Percentiles rank a stretch among this genome's conserved stretches.
These are phyloP conservation scores for Aspergillus hiratsukae DNA, from an alignment of 2,329 filamentous ascomycete species.

Conservation along the genomic window DNA sequence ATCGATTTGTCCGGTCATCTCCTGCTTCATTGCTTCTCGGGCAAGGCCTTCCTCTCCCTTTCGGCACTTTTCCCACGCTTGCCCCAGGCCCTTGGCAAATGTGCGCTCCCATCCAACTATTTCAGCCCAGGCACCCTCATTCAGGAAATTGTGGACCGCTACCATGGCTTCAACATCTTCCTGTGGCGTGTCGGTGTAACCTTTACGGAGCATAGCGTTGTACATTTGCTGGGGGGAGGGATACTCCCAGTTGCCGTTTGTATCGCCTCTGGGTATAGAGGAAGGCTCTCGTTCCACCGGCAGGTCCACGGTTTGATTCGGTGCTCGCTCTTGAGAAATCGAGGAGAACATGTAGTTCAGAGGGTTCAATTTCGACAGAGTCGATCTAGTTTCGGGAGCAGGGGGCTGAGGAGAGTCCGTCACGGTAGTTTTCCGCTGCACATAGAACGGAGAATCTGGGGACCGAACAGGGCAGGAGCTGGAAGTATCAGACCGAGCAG, in stretches of 20 bases:
- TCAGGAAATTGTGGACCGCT: slow-evolving; percentile 94
- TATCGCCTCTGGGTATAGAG: slow-evolving; percentile 81
- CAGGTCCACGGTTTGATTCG: slow-evolving; percentile 67
- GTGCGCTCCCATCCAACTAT: slow-evolving; percentile 90
- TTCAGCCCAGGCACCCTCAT: slow-evolving; percentile 95
- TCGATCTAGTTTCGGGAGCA: slow-evolving; percentile 37
- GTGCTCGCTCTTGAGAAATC: slow-evolving; percentile 73
- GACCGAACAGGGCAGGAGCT: slow-evolving; percentile 46
- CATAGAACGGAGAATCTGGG: slow-evolving; percentile 47
- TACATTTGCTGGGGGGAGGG: slow-evolving; percentile 99
- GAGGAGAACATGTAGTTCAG: slow-evolving; percentile 95
- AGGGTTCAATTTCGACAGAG: slow-evolving; percentile 64
- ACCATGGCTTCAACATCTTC: slow-evolving; percentile 97
- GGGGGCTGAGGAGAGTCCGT: slow-evolving; percentile 29
- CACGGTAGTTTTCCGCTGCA: slow-evolving; percentile 28
- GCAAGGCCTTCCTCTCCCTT: slow-evolving; percentile 65
- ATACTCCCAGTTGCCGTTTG: slow-evolving; percentile 85
- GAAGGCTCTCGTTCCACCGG: slow-evolving; percentile 78
- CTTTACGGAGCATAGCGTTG: slow-evolving; percentile 93
- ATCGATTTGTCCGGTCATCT: slow-evolving; percentile 32
- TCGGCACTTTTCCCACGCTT: slow-evolving; percentile 69
- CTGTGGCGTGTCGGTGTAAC: slow-evolving; percentile 88
- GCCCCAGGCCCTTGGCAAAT: slow-evolving; percentile 68
- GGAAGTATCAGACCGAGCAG: slow-evolving; percentile 24
- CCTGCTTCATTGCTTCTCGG: slow-evolving; percentile 51